Percentiles rank a stretch among this genome's conserved stretches.
These are phyloP conservation scores for Periconia sp. DNA, from an alignment of 2,329 filamentous ascomycete genomes.

Conservation along the genomic window DNA sequence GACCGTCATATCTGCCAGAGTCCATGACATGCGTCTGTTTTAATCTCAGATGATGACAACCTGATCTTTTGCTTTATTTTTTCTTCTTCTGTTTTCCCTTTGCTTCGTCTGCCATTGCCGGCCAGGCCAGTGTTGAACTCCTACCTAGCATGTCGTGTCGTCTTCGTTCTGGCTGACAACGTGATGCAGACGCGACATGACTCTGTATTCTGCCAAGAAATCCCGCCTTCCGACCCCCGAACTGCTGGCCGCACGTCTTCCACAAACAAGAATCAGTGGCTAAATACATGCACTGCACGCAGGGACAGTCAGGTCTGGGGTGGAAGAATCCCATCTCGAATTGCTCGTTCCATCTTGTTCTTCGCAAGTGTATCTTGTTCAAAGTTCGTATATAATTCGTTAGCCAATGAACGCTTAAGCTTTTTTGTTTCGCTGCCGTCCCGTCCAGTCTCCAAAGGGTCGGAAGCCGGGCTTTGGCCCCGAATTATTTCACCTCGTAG, in stretches of 20 bases:
- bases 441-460: neutral
- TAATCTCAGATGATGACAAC: too few relatives aligned
- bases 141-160: too few relatives aligned
- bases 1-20: too few relatives aligned
- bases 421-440: neutral
- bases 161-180: neutral
- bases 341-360: neutral
- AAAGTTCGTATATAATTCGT: neutral
- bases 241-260: neutral
- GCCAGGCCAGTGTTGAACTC: too few relatives aligned
- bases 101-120: too few relatives aligned
- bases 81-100: too few relatives aligned
- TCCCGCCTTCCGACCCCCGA: neutral
- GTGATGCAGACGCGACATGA: neutral
- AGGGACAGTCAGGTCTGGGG: neutral
- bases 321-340: neutral
- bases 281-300: too few relatives aligned
- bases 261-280: neutral
- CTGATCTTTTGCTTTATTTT: too few relatives aligned
- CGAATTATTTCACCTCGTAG: constrained; percentile 3
- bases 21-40: too few relatives aligned
- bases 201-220: neutral
- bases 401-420: neutral
- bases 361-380: neutral
- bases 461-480: neutral